Percentiles rank a stretch among this genome's conserved stretches.
Evolutionary conservation across 2,329 filamentous ascomycete species (phyloP).

Genomic region (Dothideomycetes sp.): DNA sequence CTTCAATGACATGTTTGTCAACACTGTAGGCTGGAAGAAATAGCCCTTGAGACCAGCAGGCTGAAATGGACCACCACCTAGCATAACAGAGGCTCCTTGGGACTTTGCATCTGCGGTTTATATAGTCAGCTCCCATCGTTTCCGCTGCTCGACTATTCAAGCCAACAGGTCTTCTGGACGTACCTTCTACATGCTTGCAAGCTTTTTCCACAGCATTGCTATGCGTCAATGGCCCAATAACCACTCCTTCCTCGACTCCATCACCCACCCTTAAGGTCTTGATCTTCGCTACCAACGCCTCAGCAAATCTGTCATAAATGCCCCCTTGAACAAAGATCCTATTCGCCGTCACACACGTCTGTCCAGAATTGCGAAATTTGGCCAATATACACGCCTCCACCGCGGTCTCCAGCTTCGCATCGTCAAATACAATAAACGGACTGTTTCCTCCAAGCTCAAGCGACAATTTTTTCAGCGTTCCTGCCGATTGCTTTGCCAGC

Average conservation of each 20-base stretch:
- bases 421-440: slow-evolving; percentile 24
- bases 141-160: background rate
- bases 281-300: slow-evolving; percentile 39
- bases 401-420: slow-evolving; percentile 19
- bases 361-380: slow-evolving; percentile 19
- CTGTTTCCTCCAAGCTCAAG: slow-evolving; percentile 22
- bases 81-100: slow-evolving; percentile 6
- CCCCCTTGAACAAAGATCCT: slow-evolving; percentile 42
- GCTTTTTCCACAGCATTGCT: slow-evolving; percentile 8
- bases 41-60: background rate
- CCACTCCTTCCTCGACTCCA: slow-evolving; percentile 10
- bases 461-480: slow-evolving; percentile 18
- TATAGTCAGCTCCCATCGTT: background rate
- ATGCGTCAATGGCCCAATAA: slow-evolving; percentile 8
- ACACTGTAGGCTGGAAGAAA: slow-evolving; percentile 16
- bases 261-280: slow-evolving; percentile 12
- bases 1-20: too few relatives aligned
- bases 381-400: slow-evolving; percentile 15
- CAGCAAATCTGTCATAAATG: slow-evolving; percentile 42
- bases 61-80: slow-evolving; percentile 3
- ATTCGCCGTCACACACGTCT: slow-evolving; percentile 28
- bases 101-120: slow-evolving; percentile 6
- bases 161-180: too few relatives aligned
- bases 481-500: slow-evolving; percentile 14
- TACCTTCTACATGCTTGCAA: slow-evolving; percentile 6